phyloP scores from a whole-genome alignment of 139 green algal species.

The Picochlorum sp. region DNA sequence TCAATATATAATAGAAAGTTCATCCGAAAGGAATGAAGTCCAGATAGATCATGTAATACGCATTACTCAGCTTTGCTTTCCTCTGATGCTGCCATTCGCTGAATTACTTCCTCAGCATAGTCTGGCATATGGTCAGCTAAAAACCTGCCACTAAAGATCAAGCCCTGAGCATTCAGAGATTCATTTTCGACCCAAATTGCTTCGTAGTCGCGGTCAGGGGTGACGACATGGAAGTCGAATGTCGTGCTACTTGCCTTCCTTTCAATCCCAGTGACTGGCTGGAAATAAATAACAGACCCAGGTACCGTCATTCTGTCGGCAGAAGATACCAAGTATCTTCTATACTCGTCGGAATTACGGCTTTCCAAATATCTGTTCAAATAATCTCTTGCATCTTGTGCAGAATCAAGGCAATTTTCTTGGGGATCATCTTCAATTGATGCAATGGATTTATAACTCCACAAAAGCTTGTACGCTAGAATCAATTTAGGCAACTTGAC shows the following conservation, averaged over 20 bases:
- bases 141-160: background rate
- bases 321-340: background rate
- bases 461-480: background rate
- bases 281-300: background rate
- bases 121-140: constrained; percentile 5
- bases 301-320: background rate
- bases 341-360: background rate
- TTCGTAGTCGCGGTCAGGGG: background rate
- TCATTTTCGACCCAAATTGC: background rate
- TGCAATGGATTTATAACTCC: background rate
- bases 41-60: too few relatives aligned
- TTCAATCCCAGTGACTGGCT: background rate
- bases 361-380: background rate
- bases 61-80: too few relatives aligned
- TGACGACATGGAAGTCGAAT: background rate
- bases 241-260: too few relatives aligned
- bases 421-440: too few relatives aligned
- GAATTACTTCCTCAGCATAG: background rate
- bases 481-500: background rate
- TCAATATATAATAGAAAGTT: too few relatives aligned
- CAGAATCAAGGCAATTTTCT: too few relatives aligned
- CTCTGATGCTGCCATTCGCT: too few relatives aligned
- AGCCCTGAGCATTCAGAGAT: background rate
- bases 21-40: too few relatives aligned
- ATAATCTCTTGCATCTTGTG: background rate